Evolutionary conservation across 352 stramenopile genomes (phyloP).

Genomic region (Phytophthora uliginosa): DNA sequence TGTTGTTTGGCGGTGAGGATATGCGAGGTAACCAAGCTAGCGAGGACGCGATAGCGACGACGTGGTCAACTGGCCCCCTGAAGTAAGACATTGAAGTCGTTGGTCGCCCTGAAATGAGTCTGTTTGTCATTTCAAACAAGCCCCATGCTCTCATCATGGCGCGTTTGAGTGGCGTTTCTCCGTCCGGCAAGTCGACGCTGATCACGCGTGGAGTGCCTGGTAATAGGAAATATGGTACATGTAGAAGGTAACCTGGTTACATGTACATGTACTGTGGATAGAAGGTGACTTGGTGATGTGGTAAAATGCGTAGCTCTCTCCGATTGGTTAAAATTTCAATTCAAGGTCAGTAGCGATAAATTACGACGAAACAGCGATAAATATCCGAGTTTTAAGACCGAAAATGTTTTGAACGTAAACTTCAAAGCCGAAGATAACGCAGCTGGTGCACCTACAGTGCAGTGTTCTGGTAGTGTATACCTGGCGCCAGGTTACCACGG

Average conservation of each 20-base stretch:
- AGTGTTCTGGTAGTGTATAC: too few relatives aligned
- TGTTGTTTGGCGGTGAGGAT: slow-evolving; percentile 59
- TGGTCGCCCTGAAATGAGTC: slow-evolving; percentile 47
- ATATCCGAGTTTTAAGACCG: too few relatives aligned
- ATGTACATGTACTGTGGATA: too few relatives aligned
- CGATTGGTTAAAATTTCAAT: too few relatives aligned
- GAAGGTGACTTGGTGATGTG: too few relatives aligned
- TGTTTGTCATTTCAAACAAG: slow-evolving; percentile 47
- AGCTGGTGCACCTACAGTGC: too few relatives aligned
- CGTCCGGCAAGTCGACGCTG: slow-evolving; percentile 50
- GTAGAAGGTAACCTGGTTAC: too few relatives aligned
- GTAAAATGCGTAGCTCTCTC: too few relatives aligned
- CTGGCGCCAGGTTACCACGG: too few relatives aligned
- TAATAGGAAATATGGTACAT: too few relatives aligned
- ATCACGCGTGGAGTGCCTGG: slow-evolving; percentile 46
- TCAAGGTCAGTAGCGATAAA: too few relatives aligned
- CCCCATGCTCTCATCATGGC: slow-evolving; percentile 50
- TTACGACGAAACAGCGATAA: too few relatives aligned
- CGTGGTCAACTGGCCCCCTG: slow-evolving; percentile 38
- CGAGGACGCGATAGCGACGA: slow-evolving; percentile 48
- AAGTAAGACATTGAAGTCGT: slow-evolving; percentile 43
- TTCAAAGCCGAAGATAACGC: slow-evolving; percentile 5
- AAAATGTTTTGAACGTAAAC: not conserved
- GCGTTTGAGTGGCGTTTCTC: slow-evolving; percentile 55
- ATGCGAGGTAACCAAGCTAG: slow-evolving; percentile 55